These are phyloP conservation scores for Dendrostoma leiphaemia DNA, from an alignment of 2,329 filamentous ascomycete genomes.

Conservation along the genomic window DNA sequence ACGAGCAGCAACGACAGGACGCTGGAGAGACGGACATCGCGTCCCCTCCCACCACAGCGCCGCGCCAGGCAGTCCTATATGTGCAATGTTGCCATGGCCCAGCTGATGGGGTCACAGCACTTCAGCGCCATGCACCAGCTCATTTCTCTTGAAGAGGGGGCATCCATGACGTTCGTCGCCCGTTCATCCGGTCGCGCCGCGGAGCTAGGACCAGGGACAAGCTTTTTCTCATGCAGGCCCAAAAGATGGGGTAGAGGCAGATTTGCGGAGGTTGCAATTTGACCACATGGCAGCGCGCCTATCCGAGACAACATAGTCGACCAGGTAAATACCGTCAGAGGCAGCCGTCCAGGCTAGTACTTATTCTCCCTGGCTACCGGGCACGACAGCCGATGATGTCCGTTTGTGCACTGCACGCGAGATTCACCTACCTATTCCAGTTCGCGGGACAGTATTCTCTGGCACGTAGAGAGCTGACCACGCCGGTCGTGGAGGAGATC, in stretches of 20 bases:
- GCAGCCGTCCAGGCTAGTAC: too few relatives aligned
- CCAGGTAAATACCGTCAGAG: too few relatives aligned
- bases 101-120: too few relatives aligned
- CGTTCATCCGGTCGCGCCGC: background rate
- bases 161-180: background rate
- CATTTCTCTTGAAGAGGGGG: too few relatives aligned
- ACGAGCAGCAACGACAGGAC: background rate
- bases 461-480: too few relatives aligned
- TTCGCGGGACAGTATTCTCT: too few relatives aligned
- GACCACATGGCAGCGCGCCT: background rate
- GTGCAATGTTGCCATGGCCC: too few relatives aligned
- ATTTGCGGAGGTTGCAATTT: background rate
- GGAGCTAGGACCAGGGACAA: background rate
- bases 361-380: background rate
- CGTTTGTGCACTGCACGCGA: background rate
- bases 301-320: background rate
- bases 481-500: background rate
- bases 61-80: background rate
- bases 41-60: background rate
- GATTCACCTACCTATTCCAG: background rate
- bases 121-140: too few relatives aligned
- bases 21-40: background rate
- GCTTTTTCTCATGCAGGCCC: background rate
- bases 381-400: background rate
- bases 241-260: background rate